Percentiles rank a stretch among this genome's conserved stretches.
These are phyloP conservation scores for Passiflora organensis DNA, from an alignment of 345 rosid species.

Conservation along the genomic window DNA sequence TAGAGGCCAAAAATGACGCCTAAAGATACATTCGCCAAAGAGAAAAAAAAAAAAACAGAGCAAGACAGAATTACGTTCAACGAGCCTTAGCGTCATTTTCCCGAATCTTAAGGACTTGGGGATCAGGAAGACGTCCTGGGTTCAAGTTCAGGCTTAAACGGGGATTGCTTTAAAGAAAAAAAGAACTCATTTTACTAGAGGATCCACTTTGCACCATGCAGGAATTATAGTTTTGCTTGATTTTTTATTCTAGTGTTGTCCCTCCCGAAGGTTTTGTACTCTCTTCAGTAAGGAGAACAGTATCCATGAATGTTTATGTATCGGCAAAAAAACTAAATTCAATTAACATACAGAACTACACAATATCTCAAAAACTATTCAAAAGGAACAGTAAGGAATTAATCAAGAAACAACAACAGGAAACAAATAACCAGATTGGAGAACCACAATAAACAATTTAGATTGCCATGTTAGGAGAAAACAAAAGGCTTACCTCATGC, in stretches of 20 bases:
- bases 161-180: too few species aligned
- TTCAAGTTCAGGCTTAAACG: too few species aligned
- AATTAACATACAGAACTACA: neutral
- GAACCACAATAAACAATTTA: neutral
- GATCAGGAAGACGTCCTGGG: too few species aligned
- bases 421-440: neutral
- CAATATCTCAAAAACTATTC: neutral
- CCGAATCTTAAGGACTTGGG: too few species aligned
- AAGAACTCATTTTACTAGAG: too few species aligned
- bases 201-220: too few species aligned
- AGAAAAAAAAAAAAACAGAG: too few species aligned
- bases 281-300: neutral
- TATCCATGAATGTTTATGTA: neutral
- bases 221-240: too few species aligned
- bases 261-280: neutral
- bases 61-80: too few species aligned
- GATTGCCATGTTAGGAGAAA: neutral
- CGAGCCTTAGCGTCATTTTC: too few species aligned
- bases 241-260: neutral
- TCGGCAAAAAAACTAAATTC: neutral
- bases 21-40: too few species aligned
- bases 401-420: neutral
- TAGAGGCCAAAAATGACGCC: neutral
- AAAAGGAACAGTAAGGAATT: neutral
- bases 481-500: constrained; percentile 64